Evolutionary conservation across 345 rosid genomes (phyloP), one percentile per base, ranked within the genome.

Genomic region (Euphorbia lathyris): DNA sequence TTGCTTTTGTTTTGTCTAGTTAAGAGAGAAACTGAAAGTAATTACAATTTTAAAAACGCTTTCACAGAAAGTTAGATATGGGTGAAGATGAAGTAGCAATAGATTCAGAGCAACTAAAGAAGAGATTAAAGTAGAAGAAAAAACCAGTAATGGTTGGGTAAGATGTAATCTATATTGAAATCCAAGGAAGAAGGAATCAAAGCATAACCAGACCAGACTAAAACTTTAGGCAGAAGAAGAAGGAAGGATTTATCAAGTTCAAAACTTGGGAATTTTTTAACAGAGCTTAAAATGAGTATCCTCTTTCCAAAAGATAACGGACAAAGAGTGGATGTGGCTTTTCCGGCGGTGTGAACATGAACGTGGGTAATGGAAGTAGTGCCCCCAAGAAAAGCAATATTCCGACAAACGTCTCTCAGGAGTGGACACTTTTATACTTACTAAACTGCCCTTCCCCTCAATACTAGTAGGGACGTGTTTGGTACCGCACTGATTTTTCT

Each of bases 41-140:
- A 64, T 26, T 14, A 43, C 51, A 63, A 30, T 32, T 53, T 56
- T 38, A 13, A 68, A 68, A 57, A 68, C 64, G 36, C 20, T 56
- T 56, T 36, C 42, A 56, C 20, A 51, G 47, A 14, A 66, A 52
- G 3, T 20, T 17, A 20, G 29, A 30, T 9, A 38, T 38, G 51
- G 20, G 7, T 0, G n/a, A 36, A 12, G 16, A 55, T 11, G 26
- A 40, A n/a, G 48, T 17, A 62, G 19, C 13, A 13, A 64, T 14
- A 0, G 30, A 45, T 45, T 16, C 38, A 57, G 36, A 55, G 22
- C 25, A 66, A 32, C 9, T 52, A 63, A 43, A 30, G 40, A 40
- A 2, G 22, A 14, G 1, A 12, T 13, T 12, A 26, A 2, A 57
- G 36, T 27, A 57, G 47, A 10, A 20, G n/a, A 13, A n/a, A 20